phyloP scores from a whole-genome alignment of 2,329 filamentous ascomycete species.

The Blastomyces emzantsi region DNA sequence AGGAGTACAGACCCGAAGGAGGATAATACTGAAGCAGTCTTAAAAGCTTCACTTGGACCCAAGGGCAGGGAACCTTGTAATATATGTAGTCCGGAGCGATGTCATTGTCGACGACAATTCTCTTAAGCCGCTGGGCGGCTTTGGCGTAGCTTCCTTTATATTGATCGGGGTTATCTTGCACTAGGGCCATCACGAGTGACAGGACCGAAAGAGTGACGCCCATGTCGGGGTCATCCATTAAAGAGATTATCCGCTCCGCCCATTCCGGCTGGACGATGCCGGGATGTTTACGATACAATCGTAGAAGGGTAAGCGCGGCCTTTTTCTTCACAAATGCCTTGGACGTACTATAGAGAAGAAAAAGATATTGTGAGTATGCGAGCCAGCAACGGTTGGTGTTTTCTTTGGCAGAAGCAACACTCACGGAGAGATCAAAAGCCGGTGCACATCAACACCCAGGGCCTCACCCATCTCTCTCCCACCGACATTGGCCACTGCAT shows the following conservation, averaged over 20 bases:
- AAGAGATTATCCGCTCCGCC: conserved; percentile 95
- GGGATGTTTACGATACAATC: conserved; percentile 88
- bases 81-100: conserved; percentile 89
- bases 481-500: conserved; percentile 97
- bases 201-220: conserved; percentile 93
- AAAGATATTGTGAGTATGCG: background rate
- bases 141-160: conserved; percentile 94
- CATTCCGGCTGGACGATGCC: conserved; percentile 93
- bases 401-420: conserved; percentile 29
- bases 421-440: conserved; percentile 87
- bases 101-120: conserved; percentile 82
- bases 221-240: conserved; percentile 94
- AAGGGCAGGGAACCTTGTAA: conserved; percentile 98
- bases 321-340: conserved; percentile 99
- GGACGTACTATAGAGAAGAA: conserved; percentile 49
- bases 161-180: conserved; percentile 87
- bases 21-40: conserved; percentile 92
- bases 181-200: conserved; percentile 86
- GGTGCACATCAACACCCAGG: conserved; percentile 81
- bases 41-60: conserved; percentile 93
- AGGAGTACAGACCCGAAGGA: conserved; percentile 59
- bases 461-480: conserved; percentile 96
- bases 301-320: conserved; percentile 83
- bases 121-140: conserved; percentile 79
- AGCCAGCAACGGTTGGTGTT: background rate